Base-by-base conservation (phyloP, 768 basidiomycete species). In the Galerina marginata region DNA sequence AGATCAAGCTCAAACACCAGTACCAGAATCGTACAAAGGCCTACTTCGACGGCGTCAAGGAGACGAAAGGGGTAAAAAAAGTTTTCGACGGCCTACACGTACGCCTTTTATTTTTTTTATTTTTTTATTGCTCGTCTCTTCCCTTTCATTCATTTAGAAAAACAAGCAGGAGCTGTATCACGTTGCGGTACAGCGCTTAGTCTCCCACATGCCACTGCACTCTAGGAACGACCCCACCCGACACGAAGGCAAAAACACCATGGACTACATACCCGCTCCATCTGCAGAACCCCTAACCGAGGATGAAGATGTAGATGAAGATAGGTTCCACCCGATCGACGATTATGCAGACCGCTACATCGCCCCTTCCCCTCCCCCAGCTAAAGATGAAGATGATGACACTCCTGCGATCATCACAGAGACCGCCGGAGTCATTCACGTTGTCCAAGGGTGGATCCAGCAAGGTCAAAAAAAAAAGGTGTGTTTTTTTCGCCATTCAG, bases 391-490 rank as follows among this genome's bases (percentile, higher is more conserved):
- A 20, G 20, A 20, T 20, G 20, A 20, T 20, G 20, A 20, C 20
- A 20, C 20, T 20, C 20, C 20, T 20, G 20, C 20, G 20, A 20
- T 20, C 20, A 20, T 20, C 20, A 37, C 23, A 20, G 52, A 54
- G 20, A 15, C 20, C 9, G 52, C 52, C 6, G 52, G 52, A 9
- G 45, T 46, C 3, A n/a, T 54, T 11, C 63, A 61, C 38, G 7
- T 64, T 3, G 55, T 56, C 9, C 59, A 64, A 23, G 63, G 63
- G 14, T 64, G 63, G 63, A 49, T 58, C 42, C 63, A 64, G 39
- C 54, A 49, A 48, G 54, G 15, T 39, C 54, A 61, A 16, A 23
- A 25, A 12, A 33, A 57, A 5, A 61, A 61, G 49, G 60, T 64
- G 26, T 15, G 15, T 47, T 36, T 4, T n/a, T 20, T 20, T 20